Evolutionary conservation across 805 yeast genomes (phyloP).

Genomic region (Wickerhamia fluorescens): DNA sequence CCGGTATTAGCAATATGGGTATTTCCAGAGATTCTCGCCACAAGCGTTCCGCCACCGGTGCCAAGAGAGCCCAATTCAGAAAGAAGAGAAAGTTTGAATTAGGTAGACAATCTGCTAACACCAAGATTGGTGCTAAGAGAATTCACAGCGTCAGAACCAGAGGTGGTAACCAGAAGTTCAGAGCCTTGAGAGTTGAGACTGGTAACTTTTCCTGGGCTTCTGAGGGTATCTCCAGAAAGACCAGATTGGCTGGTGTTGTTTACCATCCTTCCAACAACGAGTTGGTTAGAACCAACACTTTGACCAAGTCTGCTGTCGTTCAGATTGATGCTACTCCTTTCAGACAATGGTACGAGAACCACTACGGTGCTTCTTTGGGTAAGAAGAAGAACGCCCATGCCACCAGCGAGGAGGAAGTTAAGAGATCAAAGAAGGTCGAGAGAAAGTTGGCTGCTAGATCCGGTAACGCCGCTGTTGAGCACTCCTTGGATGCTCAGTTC

Average conservation of each 20-base stretch:
- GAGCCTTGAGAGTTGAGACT: constrained; percentile 98
- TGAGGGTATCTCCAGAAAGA: constrained; percentile 97
- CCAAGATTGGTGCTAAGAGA: constrained; percentile 98
- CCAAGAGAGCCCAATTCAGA: constrained; percentile 99
- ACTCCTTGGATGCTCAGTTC: constrained; percentile 92
- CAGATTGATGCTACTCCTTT: constrained; percentile 99
- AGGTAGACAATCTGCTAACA: constrained; percentile 99
- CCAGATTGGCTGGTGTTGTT: constrained; percentile 96
- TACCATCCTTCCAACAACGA: constrained; percentile 99
- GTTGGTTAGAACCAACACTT: constrained; percentile 98
- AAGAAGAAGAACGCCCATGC: constrained; percentile 59
- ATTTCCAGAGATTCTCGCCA: constrained; percentile 99
- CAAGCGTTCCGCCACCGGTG: constrained; percentile 99
- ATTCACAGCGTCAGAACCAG: constrained; percentile 99
- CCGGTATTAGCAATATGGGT: constrained; percentile 94
- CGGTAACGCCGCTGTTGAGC: constrained; percentile 74
- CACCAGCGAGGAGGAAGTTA: constrained; percentile 56
- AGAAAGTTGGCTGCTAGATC: constrained; percentile 94
- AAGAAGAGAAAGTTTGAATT: constrained; percentile 99
- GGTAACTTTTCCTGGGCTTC: constrained; percentile 99
- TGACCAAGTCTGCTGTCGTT: constrained; percentile 97
- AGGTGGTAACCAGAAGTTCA: constrained; percentile 99
- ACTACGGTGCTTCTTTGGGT: constrained; percentile 92
- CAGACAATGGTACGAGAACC: constrained; percentile 98
- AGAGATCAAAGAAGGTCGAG: constrained; percentile 73